Evolutionary conservation across 2,329 filamentous ascomycete genomes (phyloP).

Genomic region (Alternaria hordeiaustralica): DNA sequence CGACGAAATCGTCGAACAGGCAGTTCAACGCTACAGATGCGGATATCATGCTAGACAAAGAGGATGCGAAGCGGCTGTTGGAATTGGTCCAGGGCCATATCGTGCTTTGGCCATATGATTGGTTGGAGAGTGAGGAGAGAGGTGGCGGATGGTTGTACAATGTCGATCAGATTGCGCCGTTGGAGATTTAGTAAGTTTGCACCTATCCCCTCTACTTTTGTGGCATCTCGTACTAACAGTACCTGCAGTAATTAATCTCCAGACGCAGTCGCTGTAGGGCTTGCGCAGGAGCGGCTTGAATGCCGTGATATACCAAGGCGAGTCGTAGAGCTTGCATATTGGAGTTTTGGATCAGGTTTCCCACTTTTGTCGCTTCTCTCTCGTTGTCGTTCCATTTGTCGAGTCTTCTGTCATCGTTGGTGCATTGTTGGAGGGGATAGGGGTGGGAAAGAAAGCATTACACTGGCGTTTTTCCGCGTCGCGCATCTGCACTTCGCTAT

Average conservation of each 20-base stretch:
- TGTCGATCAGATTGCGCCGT: conserved; percentile 91
- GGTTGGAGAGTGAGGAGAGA: conserved; percentile 82
- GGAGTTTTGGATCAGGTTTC: not conserved
- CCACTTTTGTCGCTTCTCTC: not conserved
- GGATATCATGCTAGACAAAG: conserved; percentile 66
- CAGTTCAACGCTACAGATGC: conserved; percentile 74
- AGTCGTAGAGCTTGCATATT: not conserved
- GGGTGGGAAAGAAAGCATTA: not conserved
- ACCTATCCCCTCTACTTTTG: no score
- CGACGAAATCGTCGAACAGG: conserved; percentile 71
- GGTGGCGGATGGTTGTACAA: conserved; percentile 97
- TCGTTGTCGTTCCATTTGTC: not conserved
- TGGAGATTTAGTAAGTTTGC: conserved; percentile 77
- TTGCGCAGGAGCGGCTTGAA: not conserved
- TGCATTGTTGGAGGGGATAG: not conserved
- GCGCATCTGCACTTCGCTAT: not conserved
- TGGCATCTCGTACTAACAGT: not conserved
- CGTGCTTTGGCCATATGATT: conserved; percentile 94
- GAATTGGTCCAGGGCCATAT: conserved; percentile 84
- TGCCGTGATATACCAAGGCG: not conserved
- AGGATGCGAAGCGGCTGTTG: conserved; percentile 82
- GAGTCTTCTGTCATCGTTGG: not conserved
- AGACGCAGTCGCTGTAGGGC: not conserved
- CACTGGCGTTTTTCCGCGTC: not conserved
- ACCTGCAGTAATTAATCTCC: not conserved